phyloP scores from a whole-genome alignment of 1,284 basidiomycete species.

The Tylopilus orsonianus region DNA sequence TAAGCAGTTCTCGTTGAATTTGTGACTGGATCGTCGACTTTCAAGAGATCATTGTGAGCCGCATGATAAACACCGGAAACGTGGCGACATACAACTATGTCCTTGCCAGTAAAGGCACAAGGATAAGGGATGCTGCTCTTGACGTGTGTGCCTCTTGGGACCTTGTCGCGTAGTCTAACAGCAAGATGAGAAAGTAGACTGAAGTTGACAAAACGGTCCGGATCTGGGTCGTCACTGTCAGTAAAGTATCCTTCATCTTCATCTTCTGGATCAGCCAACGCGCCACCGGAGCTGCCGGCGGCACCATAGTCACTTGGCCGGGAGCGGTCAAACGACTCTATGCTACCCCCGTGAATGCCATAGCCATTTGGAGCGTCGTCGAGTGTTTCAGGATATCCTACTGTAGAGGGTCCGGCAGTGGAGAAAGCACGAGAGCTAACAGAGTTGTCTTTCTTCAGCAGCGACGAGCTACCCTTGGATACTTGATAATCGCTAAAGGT shows the following conservation, averaged over 20 bases:
- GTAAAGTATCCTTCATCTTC: constrained; percentile 60
- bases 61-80: not conserved
- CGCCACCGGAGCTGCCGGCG: constrained; percentile 43
- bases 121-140: constrained; percentile 89
- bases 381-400: constrained; percentile 16
- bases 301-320: constrained; percentile 24
- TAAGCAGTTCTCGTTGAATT: constrained; percentile 67
- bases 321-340: constrained; percentile 32
- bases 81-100: constrained; percentile 77
- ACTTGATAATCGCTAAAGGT: constrained; percentile 20
- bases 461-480: constrained; percentile 18
- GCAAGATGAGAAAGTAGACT: constrained; percentile 87
- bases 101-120: constrained; percentile 86
- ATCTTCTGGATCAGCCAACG: constrained; percentile 44
- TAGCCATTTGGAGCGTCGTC: constrained; percentile 25
- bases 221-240: constrained; percentile 72
- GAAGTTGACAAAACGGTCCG: constrained; percentile 82
- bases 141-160: constrained; percentile 83
- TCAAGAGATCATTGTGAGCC: constrained; percentile 5
- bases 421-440: constrained; percentile 22
- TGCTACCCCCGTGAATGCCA: constrained; percentile 17
- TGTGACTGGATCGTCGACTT: constrained; percentile 82
- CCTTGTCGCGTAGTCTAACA: constrained; percentile 82
- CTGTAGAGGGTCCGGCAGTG: constrained; percentile 27
- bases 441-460: constrained; percentile 18